A percentile compares a stretch with the other conserved stretches of the same genome.
phyloP scores from a whole-genome alignment of 202 grass and related monocot species.

The Elaeis oleifera region DNA sequence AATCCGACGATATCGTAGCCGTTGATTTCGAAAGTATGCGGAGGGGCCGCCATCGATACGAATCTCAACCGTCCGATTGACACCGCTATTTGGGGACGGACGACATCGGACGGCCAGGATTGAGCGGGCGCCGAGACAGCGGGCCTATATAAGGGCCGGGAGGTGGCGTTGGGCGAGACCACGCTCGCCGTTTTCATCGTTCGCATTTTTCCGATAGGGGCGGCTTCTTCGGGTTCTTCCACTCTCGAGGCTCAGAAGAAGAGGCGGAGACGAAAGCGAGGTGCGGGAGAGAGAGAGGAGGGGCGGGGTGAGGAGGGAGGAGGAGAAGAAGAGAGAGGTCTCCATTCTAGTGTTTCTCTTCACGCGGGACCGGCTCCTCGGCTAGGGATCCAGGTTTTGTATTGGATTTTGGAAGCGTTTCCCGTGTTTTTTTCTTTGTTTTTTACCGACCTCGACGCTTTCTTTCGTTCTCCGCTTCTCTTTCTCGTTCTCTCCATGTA shows the following conservation, averaged over 20 bases:
- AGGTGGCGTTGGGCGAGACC: not conserved
- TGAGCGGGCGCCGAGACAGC: not conserved
- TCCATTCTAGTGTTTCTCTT: not conserved
- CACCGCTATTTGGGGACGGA: too few species aligned
- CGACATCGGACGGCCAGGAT: conserved; percentile 28
- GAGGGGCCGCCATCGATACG: too few species aligned
- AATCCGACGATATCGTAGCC: too few species aligned
- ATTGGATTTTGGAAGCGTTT: conserved; percentile 8
- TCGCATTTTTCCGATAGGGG: not conserved
- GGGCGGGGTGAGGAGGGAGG: conserved; percentile 1
- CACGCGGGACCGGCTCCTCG: not conserved
- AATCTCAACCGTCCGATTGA: conserved; percentile 29
- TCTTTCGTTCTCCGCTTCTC: conserved; percentile 2
- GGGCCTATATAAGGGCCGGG: conserved; percentile 35
- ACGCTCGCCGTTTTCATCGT: conserved; percentile 20
- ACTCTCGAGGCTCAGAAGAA: conserved; percentile 5
- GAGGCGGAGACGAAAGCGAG: conserved; percentile 13
- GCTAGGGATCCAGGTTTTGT: conserved; percentile 40
- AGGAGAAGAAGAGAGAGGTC: not conserved
- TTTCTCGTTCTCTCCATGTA: too few species aligned
- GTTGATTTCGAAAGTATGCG: too few species aligned
- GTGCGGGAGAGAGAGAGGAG: conserved; percentile 21
- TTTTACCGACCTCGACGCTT: not conserved
- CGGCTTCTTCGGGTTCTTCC: conserved; percentile 3
- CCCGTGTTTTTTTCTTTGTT: not conserved